Evolutionary conservation across 371 early-diverging fungal species (phyloP), one percentile per base, ranked within the genome.

Genomic region (Lichtheimia ornata): DNA sequence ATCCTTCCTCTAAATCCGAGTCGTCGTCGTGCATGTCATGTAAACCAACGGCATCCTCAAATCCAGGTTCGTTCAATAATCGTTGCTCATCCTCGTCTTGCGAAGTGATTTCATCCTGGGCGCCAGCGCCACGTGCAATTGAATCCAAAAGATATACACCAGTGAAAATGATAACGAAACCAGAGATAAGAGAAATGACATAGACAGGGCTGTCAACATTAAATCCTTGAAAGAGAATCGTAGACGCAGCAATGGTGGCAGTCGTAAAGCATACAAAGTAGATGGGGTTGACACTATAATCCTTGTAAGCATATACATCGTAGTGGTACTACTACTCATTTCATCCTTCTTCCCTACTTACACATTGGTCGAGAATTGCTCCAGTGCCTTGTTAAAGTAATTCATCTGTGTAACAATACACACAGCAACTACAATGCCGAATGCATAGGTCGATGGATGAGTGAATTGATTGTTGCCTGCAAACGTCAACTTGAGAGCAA

Each of bases 361-460:
- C 86, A 91, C 77, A 66, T 93, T 94, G 55, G 96, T 94, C 9
- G 91, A 90, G 65, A 94, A 97, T 59, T 85, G 75, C 61, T 94
- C 94, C 40, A 97, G 75, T 4, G 97, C 95, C 82, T 96, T 97
- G 84, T 97, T 96, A 62, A 97, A 95, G 71, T 96, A 97, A 71
- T 95, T 96, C 88, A 96, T 91, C 75, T 97, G 96, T n/a, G 91
- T 88, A 15, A 94, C 74, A 53, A 94, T 93, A 68, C 92, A 94
- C 1, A 85, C 76, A 4, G 67, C 83, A n/a, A 95, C 93, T 18
- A 88, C 83, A n/a, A 91, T 61, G 11, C 88, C 88, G 72, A 96
- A 94, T 13, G 92, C 75, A 59, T 92, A 96, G 3, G 96, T 96
- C 30, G 92, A 92, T 7, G 89, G 83, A 58, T 93, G 88, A 13